Evolutionary conservation across 2,329 filamentous ascomycete species (phyloP).

Genomic region (Diplodia intermedia): DNA sequence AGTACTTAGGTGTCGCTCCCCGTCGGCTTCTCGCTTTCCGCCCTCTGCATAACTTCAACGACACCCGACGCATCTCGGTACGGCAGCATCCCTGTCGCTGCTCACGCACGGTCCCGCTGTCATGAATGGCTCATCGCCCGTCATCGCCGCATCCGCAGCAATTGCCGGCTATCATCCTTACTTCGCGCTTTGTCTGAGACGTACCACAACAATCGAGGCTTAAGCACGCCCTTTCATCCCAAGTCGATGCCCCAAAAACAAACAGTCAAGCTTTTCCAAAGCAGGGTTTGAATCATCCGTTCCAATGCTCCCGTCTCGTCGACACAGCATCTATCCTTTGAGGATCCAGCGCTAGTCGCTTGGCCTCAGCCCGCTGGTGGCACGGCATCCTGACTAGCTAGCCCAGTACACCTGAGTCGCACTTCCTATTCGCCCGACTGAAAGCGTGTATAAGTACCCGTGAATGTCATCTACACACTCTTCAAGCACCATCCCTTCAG

Average conservation of each 20-base stretch:
- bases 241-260: too few relatives aligned
- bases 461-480: background rate
- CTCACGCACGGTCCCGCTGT: too few relatives aligned
- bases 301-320: too few relatives aligned
- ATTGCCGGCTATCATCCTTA: background rate
- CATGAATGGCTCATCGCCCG: too few relatives aligned
- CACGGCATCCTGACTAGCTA: background rate
- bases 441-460: background rate
- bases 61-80: too few relatives aligned
- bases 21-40: background rate
- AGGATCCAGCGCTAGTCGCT: background rate
- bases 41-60: too few relatives aligned
- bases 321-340: background rate
- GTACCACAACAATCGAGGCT: background rate
- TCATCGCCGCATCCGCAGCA: background rate
- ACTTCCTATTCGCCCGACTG: background rate
- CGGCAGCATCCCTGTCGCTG: too few relatives aligned
- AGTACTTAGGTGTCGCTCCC: background rate
- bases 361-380: background rate
- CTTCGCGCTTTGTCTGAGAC: too few relatives aligned
- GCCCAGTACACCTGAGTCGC: background rate
- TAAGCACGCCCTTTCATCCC: too few relatives aligned
- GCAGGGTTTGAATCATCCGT: too few relatives aligned
- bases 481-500: background rate
- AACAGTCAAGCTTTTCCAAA: too few relatives aligned